These are phyloP conservation scores for Coniella lustricola DNA, from an alignment of 2,329 filamentous ascomycete species.

Conservation along the genomic window DNA sequence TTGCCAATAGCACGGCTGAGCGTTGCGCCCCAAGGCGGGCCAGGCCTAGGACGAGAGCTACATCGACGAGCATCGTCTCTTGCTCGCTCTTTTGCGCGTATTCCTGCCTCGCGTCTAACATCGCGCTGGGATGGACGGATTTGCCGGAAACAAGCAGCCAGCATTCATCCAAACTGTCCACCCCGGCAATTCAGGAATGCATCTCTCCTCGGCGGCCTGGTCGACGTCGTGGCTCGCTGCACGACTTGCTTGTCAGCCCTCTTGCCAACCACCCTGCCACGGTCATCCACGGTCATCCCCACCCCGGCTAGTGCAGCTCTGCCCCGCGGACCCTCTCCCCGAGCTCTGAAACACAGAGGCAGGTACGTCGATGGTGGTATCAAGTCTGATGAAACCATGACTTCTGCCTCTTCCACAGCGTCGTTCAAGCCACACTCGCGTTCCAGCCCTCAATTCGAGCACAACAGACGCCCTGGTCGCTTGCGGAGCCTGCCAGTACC, in stretches of 20 bases:
- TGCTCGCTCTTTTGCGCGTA: slow-evolving; percentile 12
- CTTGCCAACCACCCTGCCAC: too few species aligned
- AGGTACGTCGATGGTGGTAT: slow-evolving; percentile 12
- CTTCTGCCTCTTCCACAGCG: slow-evolving; percentile 8
- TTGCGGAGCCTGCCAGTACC: neutral
- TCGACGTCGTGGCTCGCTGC: neutral
- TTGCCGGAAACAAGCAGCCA: neutral
- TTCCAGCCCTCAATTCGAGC: neutral
- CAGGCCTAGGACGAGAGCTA: too few species aligned
- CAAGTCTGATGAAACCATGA: slow-evolving; percentile 14
- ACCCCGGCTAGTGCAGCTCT: neutral
- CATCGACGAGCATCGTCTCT: too few species aligned
- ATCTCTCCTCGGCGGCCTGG: neutral
- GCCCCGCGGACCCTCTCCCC: neutral
- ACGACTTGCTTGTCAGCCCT: too few species aligned
- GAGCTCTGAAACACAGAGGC: slow-evolving; percentile 14
- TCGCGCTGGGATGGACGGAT: neutral
- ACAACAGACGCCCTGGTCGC: neutral
- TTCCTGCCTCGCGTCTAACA: slow-evolving; percentile 10
- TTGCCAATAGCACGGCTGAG: slow-evolving; percentile 11
- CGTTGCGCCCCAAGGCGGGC: slow-evolving; percentile 9
- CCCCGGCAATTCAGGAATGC: slow-evolving; percentile 6
- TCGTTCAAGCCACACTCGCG: slow-evolving; percentile 9
- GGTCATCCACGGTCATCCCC: neutral
- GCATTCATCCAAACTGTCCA: neutral